Evolutionary conservation across 164 flowering plant genomes (phyloP).

Genomic region (Taxillus chinensis): DNA sequence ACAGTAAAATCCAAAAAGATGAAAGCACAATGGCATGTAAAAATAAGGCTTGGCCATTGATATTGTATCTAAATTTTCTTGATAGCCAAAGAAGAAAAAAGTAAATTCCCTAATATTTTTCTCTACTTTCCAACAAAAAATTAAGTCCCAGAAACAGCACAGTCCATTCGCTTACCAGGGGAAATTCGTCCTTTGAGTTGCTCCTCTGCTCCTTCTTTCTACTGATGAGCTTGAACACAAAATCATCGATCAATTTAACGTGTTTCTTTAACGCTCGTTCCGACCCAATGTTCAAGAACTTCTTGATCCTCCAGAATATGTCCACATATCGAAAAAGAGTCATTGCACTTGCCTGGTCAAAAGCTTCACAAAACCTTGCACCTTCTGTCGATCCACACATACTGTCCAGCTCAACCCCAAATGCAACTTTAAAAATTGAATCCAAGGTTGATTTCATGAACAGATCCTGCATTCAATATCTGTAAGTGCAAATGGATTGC

Average conservation of each 20-base stretch:
- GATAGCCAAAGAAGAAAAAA: too few species aligned
- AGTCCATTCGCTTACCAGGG: neutral
- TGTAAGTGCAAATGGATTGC: neutral
- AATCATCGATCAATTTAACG: neutral
- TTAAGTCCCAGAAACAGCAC: neutral
- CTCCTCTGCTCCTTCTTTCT: neutral
- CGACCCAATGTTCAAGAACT: neutral
- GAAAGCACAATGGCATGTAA: too few species aligned
- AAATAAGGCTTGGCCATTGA: too few species aligned
- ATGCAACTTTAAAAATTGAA: neutral
- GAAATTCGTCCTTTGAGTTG: neutral
- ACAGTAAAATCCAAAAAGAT: too few species aligned
- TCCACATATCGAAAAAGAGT: neutral
- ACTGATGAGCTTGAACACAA: neutral
- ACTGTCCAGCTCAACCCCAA: neutral
- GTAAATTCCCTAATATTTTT: too few species aligned
- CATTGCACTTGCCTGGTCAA: neutral
- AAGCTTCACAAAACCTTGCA: neutral
- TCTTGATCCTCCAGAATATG: neutral
- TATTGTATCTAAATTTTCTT: too few species aligned
- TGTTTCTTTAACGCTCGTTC: neutral
- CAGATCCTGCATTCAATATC: neutral
- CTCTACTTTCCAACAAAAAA: too few species aligned
- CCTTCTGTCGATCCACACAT: neutral
- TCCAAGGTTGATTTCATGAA: neutral